These are phyloP conservation scores for Cryphonectria carpinicola DNA, from an alignment of 2,329 filamentous ascomycete genomes.

Conservation along the genomic window DNA sequence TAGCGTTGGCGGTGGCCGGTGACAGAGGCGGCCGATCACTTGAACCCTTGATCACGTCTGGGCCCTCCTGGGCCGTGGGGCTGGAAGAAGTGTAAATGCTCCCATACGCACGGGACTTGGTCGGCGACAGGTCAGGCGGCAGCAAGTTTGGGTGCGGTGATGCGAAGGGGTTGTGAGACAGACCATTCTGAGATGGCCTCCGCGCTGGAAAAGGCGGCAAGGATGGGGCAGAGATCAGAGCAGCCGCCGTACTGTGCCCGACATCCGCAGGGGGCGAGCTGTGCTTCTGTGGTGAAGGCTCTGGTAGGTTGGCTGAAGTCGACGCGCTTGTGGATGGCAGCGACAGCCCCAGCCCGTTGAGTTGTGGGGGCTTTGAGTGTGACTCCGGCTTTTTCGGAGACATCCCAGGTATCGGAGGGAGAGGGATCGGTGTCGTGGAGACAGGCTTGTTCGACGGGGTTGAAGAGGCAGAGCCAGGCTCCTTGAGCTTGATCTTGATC, in stretches of 20 bases:
- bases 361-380: conserved; percentile 10
- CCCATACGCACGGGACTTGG: conserved; percentile 45
- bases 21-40: conserved; percentile 23
- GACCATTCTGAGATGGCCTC: conserved; percentile 37
- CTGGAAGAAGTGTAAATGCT: conserved; percentile 42
- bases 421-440: conserved; percentile 30
- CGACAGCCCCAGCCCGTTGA: conserved; percentile 26
- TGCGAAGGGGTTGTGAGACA: conserved; percentile 46
- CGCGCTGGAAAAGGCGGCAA: conserved; percentile 15
- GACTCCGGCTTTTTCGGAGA: conserved; percentile 20
- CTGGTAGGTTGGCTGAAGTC: conserved; percentile 15
- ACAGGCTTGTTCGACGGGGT: conserved; percentile 33
- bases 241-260: conserved; percentile 4
- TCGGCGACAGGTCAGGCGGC: conserved; percentile 46
- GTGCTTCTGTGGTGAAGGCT: conserved; percentile 29
- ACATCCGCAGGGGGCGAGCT: conserved; percentile 22
- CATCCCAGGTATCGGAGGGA: conserved; percentile 26
- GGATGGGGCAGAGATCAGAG: conserved; percentile 16
- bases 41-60: conserved; percentile 19
- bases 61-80: conserved; percentile 29
- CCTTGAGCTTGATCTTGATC: conserved; percentile 58
- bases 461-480: conserved; percentile 34
- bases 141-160: conserved; percentile 47
- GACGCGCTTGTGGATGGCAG: conserved; percentile 23
- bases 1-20: conserved; percentile 33